These are phyloP conservation scores for Chrysoporthe cubensis DNA, from an alignment of 2,329 filamentous ascomycete genomes.

Conservation along the genomic window DNA sequence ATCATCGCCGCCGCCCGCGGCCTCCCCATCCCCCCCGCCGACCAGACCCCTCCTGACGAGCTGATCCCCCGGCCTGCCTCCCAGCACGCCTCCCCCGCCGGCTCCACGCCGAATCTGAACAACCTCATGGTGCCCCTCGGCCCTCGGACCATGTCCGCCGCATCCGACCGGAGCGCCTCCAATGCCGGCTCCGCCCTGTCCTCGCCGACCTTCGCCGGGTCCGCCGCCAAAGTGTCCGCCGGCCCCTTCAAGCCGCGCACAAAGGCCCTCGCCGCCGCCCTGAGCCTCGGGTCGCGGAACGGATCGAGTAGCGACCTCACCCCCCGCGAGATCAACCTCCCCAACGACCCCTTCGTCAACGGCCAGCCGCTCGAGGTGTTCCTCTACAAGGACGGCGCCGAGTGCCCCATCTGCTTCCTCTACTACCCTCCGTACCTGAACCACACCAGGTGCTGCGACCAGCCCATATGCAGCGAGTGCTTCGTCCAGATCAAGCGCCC, in stretches of 20 bases:
- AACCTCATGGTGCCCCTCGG: conserved; percentile 80
- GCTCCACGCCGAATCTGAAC: conserved; percentile 66
- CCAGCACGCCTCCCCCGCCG: conserved; percentile 50
- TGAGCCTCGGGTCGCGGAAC: conserved; percentile 75
- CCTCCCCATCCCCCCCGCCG: conserved; percentile 79
- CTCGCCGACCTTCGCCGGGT: conserved; percentile 56
- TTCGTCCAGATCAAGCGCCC: conserved; percentile 98
- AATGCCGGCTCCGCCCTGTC: conserved; percentile 65
- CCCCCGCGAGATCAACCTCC: conserved; percentile 78
- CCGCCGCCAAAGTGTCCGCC: conserved; percentile 46
- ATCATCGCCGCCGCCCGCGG: conserved; percentile 89
- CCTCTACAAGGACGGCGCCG: conserved; percentile 85
- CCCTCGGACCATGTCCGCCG: conserved; percentile 74
- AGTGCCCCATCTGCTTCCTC: conserved; percentile 96
- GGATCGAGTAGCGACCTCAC: conserved; percentile 71
- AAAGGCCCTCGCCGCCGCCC: conserved; percentile 84
- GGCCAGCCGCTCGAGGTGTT: conserved; percentile 93
- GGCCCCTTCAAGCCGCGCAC: conserved; percentile 79
- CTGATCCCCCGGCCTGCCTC: conserved; percentile 53
- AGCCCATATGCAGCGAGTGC: conserved; percentile 96
- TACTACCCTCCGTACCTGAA: conserved; percentile 96
- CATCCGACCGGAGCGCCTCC: conserved; percentile 71
- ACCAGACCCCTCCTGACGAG: conserved; percentile 77
- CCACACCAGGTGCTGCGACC: conserved; percentile 91
- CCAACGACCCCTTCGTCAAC: conserved; percentile 85